A percentile compares a stretch with the other conserved stretches of the same genome.
These are phyloP conservation scores for Huiozyma sinensis DNA, from an alignment of 805 yeast genomes.

Conservation along the genomic window DNA sequence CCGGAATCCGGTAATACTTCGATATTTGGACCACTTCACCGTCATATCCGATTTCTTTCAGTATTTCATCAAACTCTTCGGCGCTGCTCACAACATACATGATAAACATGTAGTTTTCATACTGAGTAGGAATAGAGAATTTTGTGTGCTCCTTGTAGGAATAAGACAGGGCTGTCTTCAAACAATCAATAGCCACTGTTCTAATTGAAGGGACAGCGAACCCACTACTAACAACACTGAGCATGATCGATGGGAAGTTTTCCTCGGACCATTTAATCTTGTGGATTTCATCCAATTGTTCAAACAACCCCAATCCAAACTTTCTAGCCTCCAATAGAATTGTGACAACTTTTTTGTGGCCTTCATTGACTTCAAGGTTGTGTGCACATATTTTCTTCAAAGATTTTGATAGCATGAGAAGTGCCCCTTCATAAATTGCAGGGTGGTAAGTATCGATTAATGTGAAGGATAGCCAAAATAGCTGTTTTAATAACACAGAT, in stretches of 20 bases:
- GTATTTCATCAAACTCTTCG: constrained; percentile 27
- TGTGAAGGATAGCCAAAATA: constrained; percentile 32
- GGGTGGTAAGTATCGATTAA: constrained; percentile 27
- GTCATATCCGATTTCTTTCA: constrained; percentile 29
- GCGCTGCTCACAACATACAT: constrained; percentile 29
- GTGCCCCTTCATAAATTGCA: constrained; percentile 32
- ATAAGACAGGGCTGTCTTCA: constrained; percentile 35
- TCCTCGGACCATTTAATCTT: constrained; percentile 31
- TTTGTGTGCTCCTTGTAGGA: constrained; percentile 30
- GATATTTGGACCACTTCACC: constrained; percentile 26
- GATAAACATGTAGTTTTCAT: constrained; percentile 25
- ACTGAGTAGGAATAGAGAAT: constrained; percentile 9
- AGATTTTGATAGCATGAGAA: constrained; percentile 30
- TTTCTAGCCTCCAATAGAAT: constrained; percentile 22
- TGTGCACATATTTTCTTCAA: constrained; percentile 26
- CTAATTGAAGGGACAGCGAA: constrained; percentile 47
- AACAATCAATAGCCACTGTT: constrained; percentile 36
- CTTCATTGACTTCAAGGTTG: constrained; percentile 17
- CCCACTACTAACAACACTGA: constrained; percentile 44
- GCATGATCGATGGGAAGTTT: constrained; percentile 43
- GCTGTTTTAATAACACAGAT: constrained; percentile 19
- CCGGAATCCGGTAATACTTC: constrained; percentile 31
- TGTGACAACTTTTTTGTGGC: not conserved
- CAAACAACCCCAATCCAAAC: constrained; percentile 33
- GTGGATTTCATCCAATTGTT: constrained; percentile 34